Percentiles rank a stretch among this genome's conserved stretches.
These are phyloP conservation scores for Neophaeococcomyces mojaviensis DNA, from an alignment of 2,329 filamentous ascomycete genomes.

Conservation along the genomic window DNA sequence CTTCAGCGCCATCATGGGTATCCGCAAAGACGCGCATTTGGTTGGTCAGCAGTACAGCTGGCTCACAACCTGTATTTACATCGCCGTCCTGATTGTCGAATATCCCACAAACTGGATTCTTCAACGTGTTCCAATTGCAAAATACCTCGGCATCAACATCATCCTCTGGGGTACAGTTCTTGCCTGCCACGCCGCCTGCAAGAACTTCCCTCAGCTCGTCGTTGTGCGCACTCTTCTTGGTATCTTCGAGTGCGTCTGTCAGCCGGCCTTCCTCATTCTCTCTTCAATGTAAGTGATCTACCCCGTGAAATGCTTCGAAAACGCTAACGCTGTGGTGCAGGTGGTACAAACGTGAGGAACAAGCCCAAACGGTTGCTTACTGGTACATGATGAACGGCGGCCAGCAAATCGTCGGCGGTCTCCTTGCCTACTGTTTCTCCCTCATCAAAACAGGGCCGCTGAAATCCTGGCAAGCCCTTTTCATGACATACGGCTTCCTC, in stretches of 20 bases:
- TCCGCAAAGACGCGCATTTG: slow-evolving; percentile 14
- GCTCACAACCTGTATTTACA: slow-evolving; percentile 68
- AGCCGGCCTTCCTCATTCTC: slow-evolving; percentile 61
- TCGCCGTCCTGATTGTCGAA: slow-evolving; percentile 62
- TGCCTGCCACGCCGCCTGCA: slow-evolving; percentile 54
- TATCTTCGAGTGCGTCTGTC: slow-evolving; percentile 63
- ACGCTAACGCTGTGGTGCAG: too few species aligned
- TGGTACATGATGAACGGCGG: slow-evolving; percentile 51
- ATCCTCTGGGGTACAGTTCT: slow-evolving; percentile 56
- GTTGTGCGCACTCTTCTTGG: slow-evolving; percentile 59
- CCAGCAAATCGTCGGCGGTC: slow-evolving; percentile 71
- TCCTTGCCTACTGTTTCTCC: slow-evolving; percentile 50
- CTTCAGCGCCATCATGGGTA: slow-evolving; percentile 37
- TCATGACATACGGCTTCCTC: slow-evolving; percentile 57
- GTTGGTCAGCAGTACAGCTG: slow-evolving; percentile 33
- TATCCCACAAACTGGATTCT: slow-evolving; percentile 63
- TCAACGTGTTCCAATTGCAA: slow-evolving; percentile 58
- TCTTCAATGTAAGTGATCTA: too few species aligned
- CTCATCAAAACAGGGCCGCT: slow-evolving; percentile 48
- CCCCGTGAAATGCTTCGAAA: too few species aligned
- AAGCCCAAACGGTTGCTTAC: slow-evolving; percentile 67
- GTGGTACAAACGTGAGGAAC: slow-evolving; percentile 65
- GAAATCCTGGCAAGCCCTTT: slow-evolving; percentile 62
- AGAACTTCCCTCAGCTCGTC: slow-evolving; percentile 54
- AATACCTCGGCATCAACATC: slow-evolving; percentile 58